Evolutionary conservation across 768 basidiomycete genomes (phyloP).

Genomic region (Cubamyces lactineus): DNA sequence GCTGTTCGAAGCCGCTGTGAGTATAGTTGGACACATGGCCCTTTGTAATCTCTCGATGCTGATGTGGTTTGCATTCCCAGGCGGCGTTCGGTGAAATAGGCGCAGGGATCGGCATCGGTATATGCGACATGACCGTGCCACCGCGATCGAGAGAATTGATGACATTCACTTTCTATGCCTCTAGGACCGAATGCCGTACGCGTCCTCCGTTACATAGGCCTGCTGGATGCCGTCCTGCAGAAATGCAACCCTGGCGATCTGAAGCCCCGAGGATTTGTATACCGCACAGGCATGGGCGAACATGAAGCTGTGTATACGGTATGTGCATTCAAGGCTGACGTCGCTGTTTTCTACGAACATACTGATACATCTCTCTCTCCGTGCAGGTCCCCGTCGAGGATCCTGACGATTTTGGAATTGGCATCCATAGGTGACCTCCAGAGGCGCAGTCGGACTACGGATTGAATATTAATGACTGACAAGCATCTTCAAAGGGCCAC

Average conservation of each 20-base stretch:
- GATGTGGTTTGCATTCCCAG: constrained; percentile 31
- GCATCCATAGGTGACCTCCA: constrained; percentile 48
- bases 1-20: constrained; percentile 56
- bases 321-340: constrained; percentile 10
- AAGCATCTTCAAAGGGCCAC: constrained; percentile 41
- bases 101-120: constrained; percentile 56
- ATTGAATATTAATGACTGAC: not conserved
- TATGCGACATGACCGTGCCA: not conserved
- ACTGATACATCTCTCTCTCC: not conserved
- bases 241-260: constrained; percentile 40
- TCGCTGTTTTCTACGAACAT: no score
- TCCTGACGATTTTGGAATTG: constrained; percentile 44
- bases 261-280: constrained; percentile 40
- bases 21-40: not conserved
- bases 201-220: constrained; percentile 46
- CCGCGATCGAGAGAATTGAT: not conserved
- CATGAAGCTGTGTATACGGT: constrained; percentile 52
- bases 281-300: constrained; percentile 43
- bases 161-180: not conserved
- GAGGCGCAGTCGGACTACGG: not conserved
- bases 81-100: constrained; percentile 54
- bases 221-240: constrained; percentile 46
- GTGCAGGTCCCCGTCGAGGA: constrained; percentile 37
- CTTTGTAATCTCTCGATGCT: not conserved
- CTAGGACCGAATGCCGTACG: constrained; percentile 56